phyloP scores from a whole-genome alignment of 169 alveolate genomes.

The Plasmodium relictum region DNA sequence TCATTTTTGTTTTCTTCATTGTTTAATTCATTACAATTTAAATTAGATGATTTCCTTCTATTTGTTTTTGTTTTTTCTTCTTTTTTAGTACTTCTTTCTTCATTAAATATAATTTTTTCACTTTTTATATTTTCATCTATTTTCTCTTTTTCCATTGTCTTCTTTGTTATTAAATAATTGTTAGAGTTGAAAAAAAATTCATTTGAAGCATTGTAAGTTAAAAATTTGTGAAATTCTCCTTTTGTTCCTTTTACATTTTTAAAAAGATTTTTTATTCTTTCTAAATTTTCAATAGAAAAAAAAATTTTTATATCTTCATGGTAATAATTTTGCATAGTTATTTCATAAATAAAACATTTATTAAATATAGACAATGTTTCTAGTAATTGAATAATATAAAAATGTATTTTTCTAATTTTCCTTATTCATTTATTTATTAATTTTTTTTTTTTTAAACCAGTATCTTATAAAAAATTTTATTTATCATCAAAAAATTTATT shows the following conservation, averaged over 20 bases:
- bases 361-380: neutral
- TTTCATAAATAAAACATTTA: neutral
- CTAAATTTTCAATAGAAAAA: slow-evolving; percentile 46
- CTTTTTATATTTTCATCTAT: neutral
- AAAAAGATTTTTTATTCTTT: slow-evolving; percentile 27
- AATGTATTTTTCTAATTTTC: no score
- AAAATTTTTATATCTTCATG: slow-evolving; percentile 38
- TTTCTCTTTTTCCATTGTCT: neutral
- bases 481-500: no score
- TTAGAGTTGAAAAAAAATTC: slow-evolving; percentile 19
- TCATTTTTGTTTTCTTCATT: neutral
- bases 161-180: slow-evolving; percentile 12
- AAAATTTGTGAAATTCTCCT: slow-evolving; percentile 7
- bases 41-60: neutral
- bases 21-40: neutral
- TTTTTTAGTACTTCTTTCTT: neutral
- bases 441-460: no score
- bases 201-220: slow-evolving; percentile 4
- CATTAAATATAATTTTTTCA: neutral
- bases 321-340: slow-evolving; percentile 22
- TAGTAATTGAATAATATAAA: neutral
- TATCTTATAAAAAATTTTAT: no score
- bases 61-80: neutral
- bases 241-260: slow-evolving; percentile 11
- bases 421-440: no score